Percentiles rank a stretch among this genome's conserved stretches.
Evolutionary conservation across 164 flowering plant genomes (phyloP).

Genomic region (Stephania cephalantha): DNA sequence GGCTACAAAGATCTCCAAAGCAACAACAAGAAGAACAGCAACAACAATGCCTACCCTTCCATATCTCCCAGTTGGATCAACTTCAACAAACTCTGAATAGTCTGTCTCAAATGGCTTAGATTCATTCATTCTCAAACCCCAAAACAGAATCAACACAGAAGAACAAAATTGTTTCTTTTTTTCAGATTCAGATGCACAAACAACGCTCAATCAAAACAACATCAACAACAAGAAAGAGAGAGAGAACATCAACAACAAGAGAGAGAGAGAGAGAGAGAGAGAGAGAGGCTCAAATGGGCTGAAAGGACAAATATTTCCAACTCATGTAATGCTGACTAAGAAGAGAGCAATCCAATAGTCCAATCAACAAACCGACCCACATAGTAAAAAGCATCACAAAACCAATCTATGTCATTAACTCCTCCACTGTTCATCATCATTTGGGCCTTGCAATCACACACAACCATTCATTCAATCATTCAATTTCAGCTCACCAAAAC

Average conservation of each 20-base stretch:
- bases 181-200: not conserved
- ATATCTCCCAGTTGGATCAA: slow-evolving; percentile 98
- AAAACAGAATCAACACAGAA: too few relatives aligned
- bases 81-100: slow-evolving; percentile 64
- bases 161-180: not conserved
- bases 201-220: not conserved
- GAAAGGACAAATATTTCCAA: not conserved
- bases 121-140: slow-evolving; percentile 33
- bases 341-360: not conserved
- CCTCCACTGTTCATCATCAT: not conserved
- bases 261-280: not conserved
- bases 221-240: not conserved
- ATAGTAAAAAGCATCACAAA: not conserved
- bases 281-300: not conserved
- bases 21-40: not conserved
- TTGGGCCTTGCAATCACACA: too few relatives aligned
- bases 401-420: not conserved
- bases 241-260: not conserved
- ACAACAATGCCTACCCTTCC: slow-evolving; percentile 44
- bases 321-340: not conserved
- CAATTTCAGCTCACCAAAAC: too few relatives aligned
- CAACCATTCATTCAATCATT: too few relatives aligned
- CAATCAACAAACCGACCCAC: not conserved
- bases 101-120: slow-evolving; percentile 31
- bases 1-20: not conserved